Evolutionary conservation across 2,329 filamentous ascomycete species (phyloP), one percentile per base, ranked within the genome.

Genomic region (Fusarium drepaniforme): DNA sequence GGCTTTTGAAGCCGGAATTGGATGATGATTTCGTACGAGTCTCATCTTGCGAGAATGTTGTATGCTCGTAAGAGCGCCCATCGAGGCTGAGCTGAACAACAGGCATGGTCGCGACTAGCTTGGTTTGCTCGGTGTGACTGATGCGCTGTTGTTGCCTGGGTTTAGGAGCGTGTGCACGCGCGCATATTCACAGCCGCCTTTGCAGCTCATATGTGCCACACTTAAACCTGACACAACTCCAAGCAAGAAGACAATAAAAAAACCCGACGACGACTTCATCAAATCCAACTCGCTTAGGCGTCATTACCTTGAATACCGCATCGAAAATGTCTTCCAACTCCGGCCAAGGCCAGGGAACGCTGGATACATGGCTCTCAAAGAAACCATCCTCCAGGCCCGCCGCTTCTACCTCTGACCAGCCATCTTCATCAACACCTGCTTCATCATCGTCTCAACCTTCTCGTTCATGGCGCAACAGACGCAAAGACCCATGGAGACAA

Each of bases 361-460:
- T 82, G 46, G 79, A 82, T 64, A 64, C 64, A 18, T 82, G 81
- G 81, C 62, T 82, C 13, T 75, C 71, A 8, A 51, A 35, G 33
- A 66, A 64, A 28, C 37, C 67, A 59, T 40, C 40, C 6, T 61
- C 69, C 21, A 71, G 30, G 25, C 72, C 72, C 23, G 65, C 67
- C 13, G 37, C 57, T 38, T 64, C 77, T 51, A 62, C 62, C 40
- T 46, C 67, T 18, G 51, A 51, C 57, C 75, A 40, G 21, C 30
- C 67, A n/a, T 62, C 66, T 57, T 61, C 75, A 59, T 53, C 49
- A 53, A 53, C 49, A 33, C 68, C 62, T 46, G 44, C 61, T 70
- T 42, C 68, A 60, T 65, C 76, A 15, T 67, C 44, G 7, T 56
- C 25, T 38, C 64, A 66, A 15, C 61, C 70, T 23, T 53, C 72